These are phyloP conservation scores for Yamadazyma tumulicola DNA, from an alignment of 805 yeast genomes.

Conservation along the genomic window DNA sequence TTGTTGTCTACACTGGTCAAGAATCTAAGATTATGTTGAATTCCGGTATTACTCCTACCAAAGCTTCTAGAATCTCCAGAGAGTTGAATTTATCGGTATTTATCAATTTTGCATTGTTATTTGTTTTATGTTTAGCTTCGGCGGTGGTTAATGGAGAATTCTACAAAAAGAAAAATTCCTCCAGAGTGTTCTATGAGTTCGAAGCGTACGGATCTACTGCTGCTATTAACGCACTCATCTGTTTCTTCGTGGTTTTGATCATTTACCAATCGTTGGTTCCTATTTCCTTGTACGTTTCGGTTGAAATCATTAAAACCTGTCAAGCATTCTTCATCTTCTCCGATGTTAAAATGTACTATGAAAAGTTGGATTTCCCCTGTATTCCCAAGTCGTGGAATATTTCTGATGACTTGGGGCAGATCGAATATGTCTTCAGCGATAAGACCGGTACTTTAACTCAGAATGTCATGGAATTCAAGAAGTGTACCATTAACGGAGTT, in stretches of 20 bases:
- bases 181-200: constrained; percentile 57
- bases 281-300: constrained; percentile 71
- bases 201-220: constrained; percentile 58
- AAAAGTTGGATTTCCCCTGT: constrained; percentile 67
- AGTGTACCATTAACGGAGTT: constrained; percentile 66
- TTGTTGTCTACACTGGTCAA: constrained; percentile 71
- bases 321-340: constrained; percentile 75
- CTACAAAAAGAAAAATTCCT: constrained; percentile 41
- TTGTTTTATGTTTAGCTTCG: constrained; percentile 62
- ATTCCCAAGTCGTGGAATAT: constrained; percentile 81
- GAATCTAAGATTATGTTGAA: constrained; percentile 78
- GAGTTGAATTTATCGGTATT: constrained; percentile 66
- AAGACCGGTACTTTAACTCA: constrained; percentile 84
- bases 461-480: constrained; percentile 78
- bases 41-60: constrained; percentile 75
- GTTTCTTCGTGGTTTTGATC: constrained; percentile 70
- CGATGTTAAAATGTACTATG: constrained; percentile 69
- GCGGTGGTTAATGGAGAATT: constrained; percentile 69
- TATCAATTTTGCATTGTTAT: constrained; percentile 58
- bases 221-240: constrained; percentile 61
- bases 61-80: constrained; percentile 59
- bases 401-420: constrained; percentile 81
- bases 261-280: constrained; percentile 77
- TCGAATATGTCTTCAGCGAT: constrained; percentile 78
- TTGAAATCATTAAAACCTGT: constrained; percentile 73